Conservation (phyloP, 2,329 filamentous ascomycete species). For the Chaetomiaceae sp. region DNA sequence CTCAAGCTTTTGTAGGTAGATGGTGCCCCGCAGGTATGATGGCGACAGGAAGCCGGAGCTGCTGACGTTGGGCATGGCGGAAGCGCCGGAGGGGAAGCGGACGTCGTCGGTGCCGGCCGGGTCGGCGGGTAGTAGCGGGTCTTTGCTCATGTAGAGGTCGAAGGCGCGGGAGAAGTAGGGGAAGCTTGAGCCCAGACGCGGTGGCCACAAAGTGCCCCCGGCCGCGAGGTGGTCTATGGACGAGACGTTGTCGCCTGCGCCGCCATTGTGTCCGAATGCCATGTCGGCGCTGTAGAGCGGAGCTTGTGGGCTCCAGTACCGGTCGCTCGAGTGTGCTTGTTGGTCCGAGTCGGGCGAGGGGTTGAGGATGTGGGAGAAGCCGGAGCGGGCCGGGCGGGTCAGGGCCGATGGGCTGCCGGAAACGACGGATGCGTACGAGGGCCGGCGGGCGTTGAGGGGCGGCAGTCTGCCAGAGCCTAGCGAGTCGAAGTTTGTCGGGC, state of each 20-base stretch:
- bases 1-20: conserved; percentile 72
- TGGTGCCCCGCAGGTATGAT: conserved; percentile 74
- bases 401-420: conserved; percentile 36
- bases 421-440: conserved; percentile 42
- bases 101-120: conserved; percentile 21
- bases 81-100: conserved; percentile 11
- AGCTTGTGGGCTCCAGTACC: conserved; percentile 28
- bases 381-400: conserved; percentile 35
- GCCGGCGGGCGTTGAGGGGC: conserved; percentile 33
- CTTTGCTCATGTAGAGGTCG: conserved; percentile 41
- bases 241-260: conserved; percentile 20
- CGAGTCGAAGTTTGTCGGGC: conserved; percentile 31
- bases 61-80: conserved; percentile 15
- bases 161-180: conserved; percentile 51
- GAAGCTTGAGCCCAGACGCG: conserved; percentile 32
- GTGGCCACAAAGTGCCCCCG: conserved; percentile 19
- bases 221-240: conserved; percentile 13
- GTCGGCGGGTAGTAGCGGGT: conserved; percentile 17
- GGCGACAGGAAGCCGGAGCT: conserved; percentile 67
- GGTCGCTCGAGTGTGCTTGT: conserved; percentile 28
- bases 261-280: conserved; percentile 12
- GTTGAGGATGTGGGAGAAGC: conserved; percentile 54
- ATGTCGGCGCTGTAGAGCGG: conserved; percentile 17
- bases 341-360: conserved; percentile 37
- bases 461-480: conserved; percentile 27